phyloP scores from a whole-genome alignment of 495 filamentous ascomycete species.

The Neurospora pannonica region DNA sequence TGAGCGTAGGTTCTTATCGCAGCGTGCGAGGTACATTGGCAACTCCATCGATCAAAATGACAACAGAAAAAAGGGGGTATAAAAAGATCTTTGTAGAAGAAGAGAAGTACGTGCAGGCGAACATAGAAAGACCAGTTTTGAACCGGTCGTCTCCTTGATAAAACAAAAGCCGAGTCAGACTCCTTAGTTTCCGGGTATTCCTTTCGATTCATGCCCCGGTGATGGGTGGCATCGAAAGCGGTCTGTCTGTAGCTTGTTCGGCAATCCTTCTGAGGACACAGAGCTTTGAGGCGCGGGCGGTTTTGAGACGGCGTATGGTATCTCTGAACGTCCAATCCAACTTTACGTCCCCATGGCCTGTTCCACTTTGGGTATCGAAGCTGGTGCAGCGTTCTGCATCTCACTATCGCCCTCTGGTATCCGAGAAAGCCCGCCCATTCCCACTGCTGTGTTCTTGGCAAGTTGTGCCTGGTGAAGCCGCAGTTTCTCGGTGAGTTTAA shows the following conservation, averaged over 20 bases:
- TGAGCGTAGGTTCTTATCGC: slow-evolving; percentile 32
- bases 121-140: not conserved
- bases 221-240: not conserved
- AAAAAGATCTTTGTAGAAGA: slow-evolving; percentile 5
- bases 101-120: slow-evolving; percentile 5
- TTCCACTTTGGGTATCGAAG: slow-evolving; percentile 10
- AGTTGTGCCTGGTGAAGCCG: slow-evolving; percentile 53
- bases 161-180: not conserved
- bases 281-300: not conserved
- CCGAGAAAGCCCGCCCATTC: slow-evolving; percentile 56
- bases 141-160: not conserved
- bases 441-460: slow-evolving; percentile 36
- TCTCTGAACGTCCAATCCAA: not conserved
- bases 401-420: slow-evolving; percentile 55
- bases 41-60: slow-evolving; percentile 1
- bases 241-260: not conserved
- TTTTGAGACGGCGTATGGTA: not conserved
- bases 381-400: slow-evolving; percentile 25
- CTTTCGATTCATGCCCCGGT: not conserved
- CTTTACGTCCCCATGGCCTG: slow-evolving; percentile 11
- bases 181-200: not conserved
- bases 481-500: slow-evolving; percentile 83
- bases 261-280: not conserved
- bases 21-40: slow-evolving; percentile 11
- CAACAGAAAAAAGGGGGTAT: slow-evolving; percentile 17